Conservation (phyloP, 805 yeast genomes). For the Myxozyma kluyveri region DNA sequence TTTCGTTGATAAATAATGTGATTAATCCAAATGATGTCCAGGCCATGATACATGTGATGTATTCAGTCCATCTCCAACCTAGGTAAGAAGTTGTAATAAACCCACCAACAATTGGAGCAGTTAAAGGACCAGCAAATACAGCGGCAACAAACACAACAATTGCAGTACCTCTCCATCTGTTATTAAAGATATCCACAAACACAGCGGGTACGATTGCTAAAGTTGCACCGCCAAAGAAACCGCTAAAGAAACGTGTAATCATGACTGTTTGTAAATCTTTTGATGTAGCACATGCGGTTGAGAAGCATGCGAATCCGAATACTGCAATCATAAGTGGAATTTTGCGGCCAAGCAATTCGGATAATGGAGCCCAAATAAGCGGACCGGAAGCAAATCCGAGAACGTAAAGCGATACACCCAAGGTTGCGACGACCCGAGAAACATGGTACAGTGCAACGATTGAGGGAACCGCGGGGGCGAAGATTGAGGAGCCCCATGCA, state of each 20-base stretch:
- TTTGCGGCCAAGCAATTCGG: conserved; percentile 61
- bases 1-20: conserved; percentile 54
- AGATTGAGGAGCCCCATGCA: conserved; percentile 82
- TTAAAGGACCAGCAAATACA: conserved; percentile 74
- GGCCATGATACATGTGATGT: conserved; percentile 64
- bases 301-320: conserved; percentile 57
- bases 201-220: conserved; percentile 83
- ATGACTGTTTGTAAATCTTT: conserved; percentile 73
- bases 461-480: conserved; percentile 57
- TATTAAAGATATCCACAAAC: conserved; percentile 76
- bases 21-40: conserved; percentile 44
- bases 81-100: conserved; percentile 57
- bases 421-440: conserved; percentile 62
- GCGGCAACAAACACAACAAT: conserved; percentile 67
- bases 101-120: conserved; percentile 77
- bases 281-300: conserved; percentile 72
- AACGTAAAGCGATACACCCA: conserved; percentile 80
- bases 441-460: conserved; percentile 52
- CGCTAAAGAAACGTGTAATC: conserved; percentile 76
- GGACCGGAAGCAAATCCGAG: conserved; percentile 94
- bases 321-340: conserved; percentile 57
- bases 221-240: conserved; percentile 80
- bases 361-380: conserved; percentile 80
- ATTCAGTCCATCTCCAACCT: conserved; percentile 84
- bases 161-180: conserved; percentile 69